Percentiles rank a stretch among this genome's conserved stretches.
Conservation (phyloP, 495 filamentous ascomycete genomes). For the Penicillium crystallinum region DNA sequence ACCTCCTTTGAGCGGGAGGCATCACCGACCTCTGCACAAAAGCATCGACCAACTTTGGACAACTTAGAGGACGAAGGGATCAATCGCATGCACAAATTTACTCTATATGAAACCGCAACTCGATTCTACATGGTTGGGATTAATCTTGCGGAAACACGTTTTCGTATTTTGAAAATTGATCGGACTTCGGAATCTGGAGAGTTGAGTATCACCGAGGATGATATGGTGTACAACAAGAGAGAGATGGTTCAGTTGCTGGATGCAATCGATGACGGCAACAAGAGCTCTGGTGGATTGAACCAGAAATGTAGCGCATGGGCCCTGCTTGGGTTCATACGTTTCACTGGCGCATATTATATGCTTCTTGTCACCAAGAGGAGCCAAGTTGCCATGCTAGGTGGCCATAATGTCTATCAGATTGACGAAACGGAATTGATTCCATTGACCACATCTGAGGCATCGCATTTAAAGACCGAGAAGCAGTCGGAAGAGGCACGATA, state of each 20-base stretch:
- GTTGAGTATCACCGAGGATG: conserved; percentile 83
- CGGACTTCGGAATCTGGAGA: conserved; percentile 77
- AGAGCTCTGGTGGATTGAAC: conserved; percentile 82
- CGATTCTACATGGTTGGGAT: conserved; percentile 91
- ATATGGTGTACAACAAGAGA: conserved; percentile 84
- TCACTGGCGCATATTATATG: conserved; percentile 98
- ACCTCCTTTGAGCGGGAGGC: conserved; percentile 43
- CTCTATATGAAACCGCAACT: conserved; percentile 87
- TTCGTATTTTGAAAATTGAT: conserved; percentile 91
- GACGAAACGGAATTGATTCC: conserved; percentile 94
- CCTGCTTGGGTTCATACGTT: conserved; percentile 87
- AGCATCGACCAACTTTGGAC: conserved; percentile 49
- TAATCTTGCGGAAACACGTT: conserved; percentile 80
- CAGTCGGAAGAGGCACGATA: conserved; percentile 89
- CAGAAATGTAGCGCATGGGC: conserved; percentile 91
- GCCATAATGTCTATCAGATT: conserved; percentile 92
- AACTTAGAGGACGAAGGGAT: conserved; percentile 62
- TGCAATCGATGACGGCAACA: conserved; percentile 94
- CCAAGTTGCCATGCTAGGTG: conserved; percentile 91
- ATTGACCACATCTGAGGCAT: conserved; percentile 58
- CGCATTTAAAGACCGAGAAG: conserved; percentile 67
- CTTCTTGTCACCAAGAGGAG: conserved; percentile 91
- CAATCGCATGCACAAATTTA: conserved; percentile 91
- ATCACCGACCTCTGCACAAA: conserved; percentile 32
- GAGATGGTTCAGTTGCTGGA: conserved; percentile 91